Base-by-base conservation (phyloP, 2,329 filamentous ascomycete genomes). In the Aspergillus ustus region DNA sequence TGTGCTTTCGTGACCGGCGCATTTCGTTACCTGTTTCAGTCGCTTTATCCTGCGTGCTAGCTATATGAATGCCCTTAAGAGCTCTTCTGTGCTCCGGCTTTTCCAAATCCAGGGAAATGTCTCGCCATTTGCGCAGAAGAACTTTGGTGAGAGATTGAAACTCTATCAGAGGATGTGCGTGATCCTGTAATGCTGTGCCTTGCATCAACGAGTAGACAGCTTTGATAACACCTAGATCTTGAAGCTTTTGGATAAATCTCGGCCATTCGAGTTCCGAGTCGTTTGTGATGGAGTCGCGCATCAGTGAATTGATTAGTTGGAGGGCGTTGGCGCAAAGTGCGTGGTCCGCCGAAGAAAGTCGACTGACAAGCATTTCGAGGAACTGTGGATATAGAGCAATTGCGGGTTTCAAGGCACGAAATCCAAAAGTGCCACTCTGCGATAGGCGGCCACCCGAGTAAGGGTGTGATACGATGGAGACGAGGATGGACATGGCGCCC, bases 401-500 rank as follows among this genome's bases (percentile, higher is more conserved):
- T 57, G 93, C 92, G 4, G 95, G 95, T 76, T 95, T 96, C 67
- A 99, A 82, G 19, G 93, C 93, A 65, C 92, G 89, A 78, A 97
- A 97, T 31, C 95, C 95, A 76, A 92, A 96, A 19, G 85, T 84
- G 20, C 87, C 87, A 2, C 88, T 85, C 61, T 84, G 78, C 7
- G 83, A 71, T 54, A 75, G 70, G 69, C 79, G 76, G 46, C 82
- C 78, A 11, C 84, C 86, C 58, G 78, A 77, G 73, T 92, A 88
- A 29, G 93, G 92, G 77, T 96, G 91, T 65, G 92, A 90, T 56
- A 99, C 94, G 60, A 98, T 89, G 13, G 93, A 92, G 51, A 97
- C 94, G 59, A 99, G 85, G 64, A 99, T 96, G 51, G 93, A 94
- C 91, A 99, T 97, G 72, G 94, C 94, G 71, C 95, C 95, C 66